Conservation (phyloP, 139 green algal genomes). For the Asterochloris sp. region DNA sequence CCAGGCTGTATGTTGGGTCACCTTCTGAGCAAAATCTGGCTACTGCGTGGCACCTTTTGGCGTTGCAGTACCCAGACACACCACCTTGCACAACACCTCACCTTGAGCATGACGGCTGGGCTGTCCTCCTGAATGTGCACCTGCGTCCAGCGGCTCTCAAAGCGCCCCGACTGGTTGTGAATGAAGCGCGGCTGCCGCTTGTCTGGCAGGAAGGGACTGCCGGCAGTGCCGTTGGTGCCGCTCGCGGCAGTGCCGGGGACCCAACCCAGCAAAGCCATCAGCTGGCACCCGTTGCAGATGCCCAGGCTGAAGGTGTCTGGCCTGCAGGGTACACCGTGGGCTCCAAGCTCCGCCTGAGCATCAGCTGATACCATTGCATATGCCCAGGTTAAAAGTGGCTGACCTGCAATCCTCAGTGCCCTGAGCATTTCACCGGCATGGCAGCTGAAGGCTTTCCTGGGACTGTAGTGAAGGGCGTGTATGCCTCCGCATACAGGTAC, state of each 20-base stretch:
- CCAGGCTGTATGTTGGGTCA: neutral
- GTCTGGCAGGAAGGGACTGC: slow-evolving; percentile 52
- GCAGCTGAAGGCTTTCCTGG: too few species aligned
- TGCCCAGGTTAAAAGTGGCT: too few species aligned
- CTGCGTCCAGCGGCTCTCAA: slow-evolving; percentile 79
- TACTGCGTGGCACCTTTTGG: neutral
- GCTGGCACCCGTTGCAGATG: slow-evolving; percentile 99
- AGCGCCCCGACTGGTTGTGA: slow-evolving; percentile 88
- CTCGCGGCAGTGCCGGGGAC: slow-evolving; percentile 64
- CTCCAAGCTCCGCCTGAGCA: too few species aligned
- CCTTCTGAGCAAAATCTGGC: neutral
- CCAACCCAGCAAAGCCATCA: slow-evolving; percentile 99
- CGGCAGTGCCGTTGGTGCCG: neutral
- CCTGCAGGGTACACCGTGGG: neutral
- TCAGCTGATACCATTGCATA: too few species aligned
- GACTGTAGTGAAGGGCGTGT: too few species aligned
- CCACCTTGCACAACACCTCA: neutral
- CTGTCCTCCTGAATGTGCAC: slow-evolving; percentile 76
- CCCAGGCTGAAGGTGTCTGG: slow-evolving; percentile 94
- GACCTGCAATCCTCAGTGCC: too few species aligned
- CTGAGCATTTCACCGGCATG: too few species aligned
- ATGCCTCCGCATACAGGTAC: too few species aligned
- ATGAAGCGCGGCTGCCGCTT: slow-evolving; percentile 92
- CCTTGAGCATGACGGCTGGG: slow-evolving; percentile 83
- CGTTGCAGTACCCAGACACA: neutral